Evolutionary conservation across 2,329 filamentous ascomycete species (phyloP).

Genomic region (Colletotrichum sp.): DNA sequence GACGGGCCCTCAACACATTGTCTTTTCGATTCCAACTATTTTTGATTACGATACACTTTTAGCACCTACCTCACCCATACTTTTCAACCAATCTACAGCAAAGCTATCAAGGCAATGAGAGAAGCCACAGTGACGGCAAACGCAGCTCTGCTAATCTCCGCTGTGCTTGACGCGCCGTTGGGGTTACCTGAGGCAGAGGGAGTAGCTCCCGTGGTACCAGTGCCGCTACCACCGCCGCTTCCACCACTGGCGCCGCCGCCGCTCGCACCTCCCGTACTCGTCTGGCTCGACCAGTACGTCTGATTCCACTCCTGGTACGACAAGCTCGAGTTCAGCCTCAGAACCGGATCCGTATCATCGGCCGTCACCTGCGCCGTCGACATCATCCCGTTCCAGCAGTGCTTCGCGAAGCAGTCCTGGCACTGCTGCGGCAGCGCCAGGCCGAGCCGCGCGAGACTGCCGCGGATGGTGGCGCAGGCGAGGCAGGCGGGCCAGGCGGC

Average conservation of each 20-base stretch:
- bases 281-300: slow-evolving; percentile 4
- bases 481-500: slow-evolving; percentile 77
- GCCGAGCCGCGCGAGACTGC: slow-evolving; percentile 59
- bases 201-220: not conserved
- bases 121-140: not conserved
- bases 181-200: not conserved
- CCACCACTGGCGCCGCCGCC: not conserved
- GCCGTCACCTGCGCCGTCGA: slow-evolving; percentile 13
- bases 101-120: not conserved
- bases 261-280: not conserved
- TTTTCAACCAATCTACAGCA: not conserved
- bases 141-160: not conserved
- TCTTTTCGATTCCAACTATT: not conserved
- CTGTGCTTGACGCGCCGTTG: not conserved
- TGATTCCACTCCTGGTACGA: slow-evolving; percentile 28
- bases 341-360: slow-evolving; percentile 22
- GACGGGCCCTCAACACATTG: not conserved
- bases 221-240: not conserved
- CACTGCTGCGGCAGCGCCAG: slow-evolving; percentile 26
- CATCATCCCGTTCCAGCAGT: slow-evolving; percentile 29
- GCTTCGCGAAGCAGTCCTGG: slow-evolving; percentile 26
- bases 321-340: slow-evolving; percentile 24
- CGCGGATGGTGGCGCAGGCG: slow-evolving; percentile 77
- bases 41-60: not conserved
- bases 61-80: not conserved